Evolutionary conservation across 2,329 filamentous ascomycete genomes (phyloP).

Genomic region (Botryosphaeria agaves): DNA sequence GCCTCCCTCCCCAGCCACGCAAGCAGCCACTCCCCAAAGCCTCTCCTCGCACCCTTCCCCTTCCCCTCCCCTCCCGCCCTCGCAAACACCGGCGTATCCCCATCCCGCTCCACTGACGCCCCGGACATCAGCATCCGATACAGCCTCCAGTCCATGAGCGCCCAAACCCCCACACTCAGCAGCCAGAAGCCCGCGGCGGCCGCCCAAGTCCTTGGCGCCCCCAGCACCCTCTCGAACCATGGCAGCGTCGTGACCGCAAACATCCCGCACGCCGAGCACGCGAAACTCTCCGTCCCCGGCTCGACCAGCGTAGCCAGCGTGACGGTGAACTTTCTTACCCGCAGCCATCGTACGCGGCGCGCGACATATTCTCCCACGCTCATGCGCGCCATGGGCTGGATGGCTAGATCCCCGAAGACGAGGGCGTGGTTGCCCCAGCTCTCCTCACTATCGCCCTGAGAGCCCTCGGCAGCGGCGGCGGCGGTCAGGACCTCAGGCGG

Average conservation of each 20-base stretch:
- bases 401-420: constrained; percentile 67
- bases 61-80: constrained; percentile 26
- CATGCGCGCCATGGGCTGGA: constrained; percentile 80
- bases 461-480: constrained; percentile 11
- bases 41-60: constrained; percentile 30
- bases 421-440: constrained; percentile 63
- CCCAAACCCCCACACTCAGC: constrained; percentile 50
- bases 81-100: constrained; percentile 60
- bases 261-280: constrained; percentile 67
- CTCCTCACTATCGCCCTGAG: constrained; percentile 19
- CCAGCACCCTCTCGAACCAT: constrained; percentile 35
- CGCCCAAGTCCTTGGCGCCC: constrained; percentile 47
- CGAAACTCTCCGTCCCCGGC: constrained; percentile 73
- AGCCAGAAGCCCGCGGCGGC: constrained; percentile 51
- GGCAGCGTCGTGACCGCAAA: constrained; percentile 63
- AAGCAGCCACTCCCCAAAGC: constrained; percentile 52
- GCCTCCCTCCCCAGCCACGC: constrained; percentile 77
- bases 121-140: constrained; percentile 61
- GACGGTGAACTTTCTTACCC: constrained; percentile 90
- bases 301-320: constrained; percentile 78
- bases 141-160: constrained; percentile 53
- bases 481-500: constrained; percentile 11
- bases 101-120: constrained; percentile 50
- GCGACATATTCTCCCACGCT: constrained; percentile 60
- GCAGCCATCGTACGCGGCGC: constrained; percentile 73